Base-by-base conservation (phyloP, 192 early-diverging fungal genomes). In the Glomus cerebriforme region DNA sequence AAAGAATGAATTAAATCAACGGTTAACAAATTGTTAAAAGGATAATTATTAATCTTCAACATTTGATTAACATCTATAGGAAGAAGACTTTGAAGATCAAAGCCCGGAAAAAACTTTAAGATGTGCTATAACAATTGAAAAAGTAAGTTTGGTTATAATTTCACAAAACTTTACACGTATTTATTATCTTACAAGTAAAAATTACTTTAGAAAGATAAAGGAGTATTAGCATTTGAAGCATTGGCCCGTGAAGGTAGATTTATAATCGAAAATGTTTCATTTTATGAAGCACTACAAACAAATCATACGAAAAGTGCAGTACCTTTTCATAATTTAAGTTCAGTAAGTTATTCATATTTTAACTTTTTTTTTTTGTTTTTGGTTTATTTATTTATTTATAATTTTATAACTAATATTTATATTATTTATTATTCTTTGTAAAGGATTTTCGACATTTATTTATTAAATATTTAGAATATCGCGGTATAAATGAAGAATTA, bases 161-260 rank as follows among this genome's bases (percentile, higher is more conserved):
- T 19, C n/a, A n/a, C n/a, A n/a, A n/a, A 19, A 19, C 3, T 15
- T 19, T 19, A 15, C 17, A 54, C 17, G 17, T 19, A 54, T 54
- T 19, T 17, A 54, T 54, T 19, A 19, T 19, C 5, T 54, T 17
- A 54, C 12, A 54, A 54, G 2, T 19, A 12, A 17, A 39, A 15
- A 17, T 54, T 54, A 19, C 17, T 22, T 54, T 54, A 92, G 90
- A 84, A 89, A 59, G 88, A 84, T 62, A 81, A 86, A 67, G 95
- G 94, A 77, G 92, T 93, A 37, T 87, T 97, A 35, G 90, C 96
- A 60, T 84, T 99, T 79, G 90, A 93, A 81, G 87, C 93, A 62
- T 90, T 92, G 79, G 88, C 90, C 82, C 90, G 95, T 83, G 97
- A 95, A 82, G 93, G 93, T 77, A 84, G 91, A 54, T 92, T 97